phyloP scores from a whole-genome alignment of 2,329 filamentous ascomycete species.

The Apiospora phragmitis region DNA sequence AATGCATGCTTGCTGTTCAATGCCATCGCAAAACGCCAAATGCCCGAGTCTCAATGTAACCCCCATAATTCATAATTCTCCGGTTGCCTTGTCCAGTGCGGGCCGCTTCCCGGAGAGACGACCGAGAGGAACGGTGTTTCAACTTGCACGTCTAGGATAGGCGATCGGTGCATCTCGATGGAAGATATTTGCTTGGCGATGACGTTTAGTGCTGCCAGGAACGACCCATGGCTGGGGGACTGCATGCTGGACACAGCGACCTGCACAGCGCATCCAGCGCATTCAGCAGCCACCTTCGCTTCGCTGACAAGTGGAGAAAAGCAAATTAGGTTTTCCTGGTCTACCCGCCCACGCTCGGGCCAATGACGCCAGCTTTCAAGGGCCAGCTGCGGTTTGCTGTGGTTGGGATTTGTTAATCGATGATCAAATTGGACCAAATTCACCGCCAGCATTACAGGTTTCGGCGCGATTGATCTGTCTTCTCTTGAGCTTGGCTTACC shows the following conservation, averaged over 20 bases:
- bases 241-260: neutral
- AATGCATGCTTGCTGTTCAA: too few species aligned
- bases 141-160: too few species aligned
- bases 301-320: neutral
- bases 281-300: neutral
- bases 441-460: neutral
- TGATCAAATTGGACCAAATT: neutral
- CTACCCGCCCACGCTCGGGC: slow-evolving; percentile 9
- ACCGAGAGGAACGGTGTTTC: neutral
- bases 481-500: neutral
- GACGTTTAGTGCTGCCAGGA: neutral
- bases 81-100: neutral
- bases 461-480: neutral
- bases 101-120: neutral
- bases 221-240: neutral
- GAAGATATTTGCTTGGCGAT: neutral
- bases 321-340: neutral
- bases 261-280: neutral
- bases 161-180: neutral
- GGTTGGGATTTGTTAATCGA: neutral
- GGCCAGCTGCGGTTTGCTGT: neutral
- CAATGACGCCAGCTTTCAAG: slow-evolving; percentile 8
- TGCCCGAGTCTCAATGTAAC: too few species aligned
- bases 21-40: too few species aligned
- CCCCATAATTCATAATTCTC: too few species aligned